Evolutionary conservation across 1,139 yeast species (phyloP), one percentile per base, ranked within the genome.

Genomic region (Yamadazyma dushanensis): DNA sequence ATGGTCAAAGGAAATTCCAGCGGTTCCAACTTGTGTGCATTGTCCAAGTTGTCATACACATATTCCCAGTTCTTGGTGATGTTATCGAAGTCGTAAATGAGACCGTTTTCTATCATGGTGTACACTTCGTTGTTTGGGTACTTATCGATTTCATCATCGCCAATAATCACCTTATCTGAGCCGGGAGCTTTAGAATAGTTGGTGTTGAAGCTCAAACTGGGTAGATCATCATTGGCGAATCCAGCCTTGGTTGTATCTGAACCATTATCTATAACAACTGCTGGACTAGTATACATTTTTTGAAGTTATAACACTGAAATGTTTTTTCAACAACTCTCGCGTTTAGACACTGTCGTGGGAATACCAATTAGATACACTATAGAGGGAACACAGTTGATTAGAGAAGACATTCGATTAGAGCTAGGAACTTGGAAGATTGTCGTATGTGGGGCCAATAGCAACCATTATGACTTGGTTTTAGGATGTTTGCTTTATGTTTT

Each of bases 241-340:
- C 90, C 90, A 1, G 89, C 89, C 40, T 80, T 75, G 27, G 88
- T 81, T 11, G 74, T 66, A 41, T 72, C 64, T 2, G 86, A 70
- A 17, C 88, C 89, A 51, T 78, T 77, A 55, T 83, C 89, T 30
- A 83, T 78, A 34, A 83, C 85, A 14, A 83, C 75, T 14, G 85
- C 76, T 8, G 80, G 40, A 20, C 35, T 34, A 20, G 38, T 30
- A 21, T 39, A 36, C 43, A 39, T 39, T 8, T 26, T 14, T 25
- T 4, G 4, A 10, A 8, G 27, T n/a, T 25, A 8, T 10, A 8
- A 15, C 16, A 25, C 7, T 8, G 21, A 26, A 26, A 26, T 26
- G 29, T 26, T 26, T 26, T 26, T 18, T 7, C 17, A 15, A 19
- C 8, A 27, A 13, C 30, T 6, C 8, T 18, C 27, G 27, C 27